Base-by-base conservation (phyloP, 768 basidiomycete genomes). In the Russula sp. region DNA sequence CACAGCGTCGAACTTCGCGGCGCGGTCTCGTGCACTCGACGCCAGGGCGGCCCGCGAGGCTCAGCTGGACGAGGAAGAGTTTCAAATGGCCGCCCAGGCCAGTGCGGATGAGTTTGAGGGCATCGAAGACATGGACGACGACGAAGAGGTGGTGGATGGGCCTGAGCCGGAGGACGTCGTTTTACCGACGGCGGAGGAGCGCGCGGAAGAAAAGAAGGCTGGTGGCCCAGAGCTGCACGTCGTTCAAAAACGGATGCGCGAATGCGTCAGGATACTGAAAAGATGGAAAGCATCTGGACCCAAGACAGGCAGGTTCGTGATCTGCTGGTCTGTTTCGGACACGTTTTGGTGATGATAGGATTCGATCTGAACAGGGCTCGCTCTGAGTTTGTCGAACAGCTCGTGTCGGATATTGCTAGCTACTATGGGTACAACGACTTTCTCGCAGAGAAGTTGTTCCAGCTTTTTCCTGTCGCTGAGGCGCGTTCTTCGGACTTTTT, bases 391-490 rank as follows among this genome's bases (percentile, higher is more conserved):
- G 81, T 89, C 35, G 85, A 88, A 47, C 96, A 98, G 73, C 77
- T 99, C 53, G 77, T 94, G 11, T 78, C 85, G 32, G 97, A 99
- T 69, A 94, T 98, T 68, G 87, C 87, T 31, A 94, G 84, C 70
- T 98, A 99, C 77, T 98, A 98, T 71, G 97, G 97, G 34, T 99
- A 99, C 77, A 98, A 98, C 69, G 87, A 89, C 6, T 98, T 94
- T 77, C 82, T 99, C 49, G 84, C 88, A 2, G 94, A 96, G 71
- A 98, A 98, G 76, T 78, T 99, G 16, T 95, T 98, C 78, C 86
- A 89, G 64, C 79, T 99, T 22, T 98, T 99, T 77, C 84, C 94
- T 2, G 86, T 95, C 13, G 84, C 87, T 42, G 97, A 99, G 84
- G 95, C 92, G 66, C 62, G 80, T 68, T 4, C 37, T 47, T 27